Conservation (phyloP, 2,329 filamentous ascomycete species). For the Lasiodiplodia theobromae region DNA sequence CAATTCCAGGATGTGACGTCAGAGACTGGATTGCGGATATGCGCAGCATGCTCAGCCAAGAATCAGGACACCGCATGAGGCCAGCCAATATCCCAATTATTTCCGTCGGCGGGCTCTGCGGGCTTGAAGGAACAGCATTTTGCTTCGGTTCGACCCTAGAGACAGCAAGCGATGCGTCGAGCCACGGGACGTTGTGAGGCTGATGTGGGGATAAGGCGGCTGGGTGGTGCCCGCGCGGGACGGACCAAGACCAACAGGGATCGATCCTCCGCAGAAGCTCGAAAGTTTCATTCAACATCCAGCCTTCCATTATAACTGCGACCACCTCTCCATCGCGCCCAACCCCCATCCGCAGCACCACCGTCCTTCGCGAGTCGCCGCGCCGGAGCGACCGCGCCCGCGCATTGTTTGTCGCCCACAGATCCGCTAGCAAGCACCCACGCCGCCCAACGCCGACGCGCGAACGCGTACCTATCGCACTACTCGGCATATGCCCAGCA, state of each 20-base stretch:
- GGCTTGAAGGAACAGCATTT: neutral
- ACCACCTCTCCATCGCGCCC: neutral
- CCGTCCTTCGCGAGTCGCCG: neutral
- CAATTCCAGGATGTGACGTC: too few relatives aligned
- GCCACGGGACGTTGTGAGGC: neutral
- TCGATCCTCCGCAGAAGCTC: conserved; percentile 26
- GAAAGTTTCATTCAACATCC: conserved; percentile 30
- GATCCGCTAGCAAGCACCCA: neutral
- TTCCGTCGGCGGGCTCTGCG: too few relatives aligned
- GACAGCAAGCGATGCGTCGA: neutral
- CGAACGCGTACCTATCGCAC: neutral
- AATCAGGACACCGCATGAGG: too few relatives aligned
- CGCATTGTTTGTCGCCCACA: neutral
- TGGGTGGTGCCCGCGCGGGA: neutral
- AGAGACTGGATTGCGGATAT: too few relatives aligned
- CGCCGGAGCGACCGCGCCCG: neutral
- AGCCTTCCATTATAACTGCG: neutral
- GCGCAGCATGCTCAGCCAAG: too few relatives aligned
- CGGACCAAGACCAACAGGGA: conserved; percentile 9
- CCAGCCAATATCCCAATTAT: too few relatives aligned
- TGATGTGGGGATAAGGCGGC: neutral
- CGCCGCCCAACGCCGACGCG: conserved; percentile 5
- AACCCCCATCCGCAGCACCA: neutral
- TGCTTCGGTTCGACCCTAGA: neutral
- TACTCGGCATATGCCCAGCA: neutral